Conservation (phyloP, 306 rosid species). For the Hippophae tibetana region DNA sequence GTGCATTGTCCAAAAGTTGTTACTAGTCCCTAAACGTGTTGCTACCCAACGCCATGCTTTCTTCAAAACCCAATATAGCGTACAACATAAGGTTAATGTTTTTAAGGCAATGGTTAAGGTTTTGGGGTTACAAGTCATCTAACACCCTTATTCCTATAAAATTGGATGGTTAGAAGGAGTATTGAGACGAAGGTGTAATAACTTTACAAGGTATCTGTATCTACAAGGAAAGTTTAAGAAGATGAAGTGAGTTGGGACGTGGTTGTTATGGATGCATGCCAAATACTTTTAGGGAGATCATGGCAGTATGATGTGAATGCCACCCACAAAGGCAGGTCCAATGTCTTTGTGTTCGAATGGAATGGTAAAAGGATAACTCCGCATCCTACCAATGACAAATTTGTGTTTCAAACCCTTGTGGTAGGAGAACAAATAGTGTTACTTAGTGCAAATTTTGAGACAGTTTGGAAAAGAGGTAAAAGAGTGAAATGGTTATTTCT, state of each 20-base stretch:
- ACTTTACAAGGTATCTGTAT: not conserved
- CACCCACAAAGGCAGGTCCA: not conserved
- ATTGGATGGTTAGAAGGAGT: not conserved
- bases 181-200: not conserved
- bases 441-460: too few species aligned
- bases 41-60: too few species aligned
- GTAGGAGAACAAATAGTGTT: too few species aligned
- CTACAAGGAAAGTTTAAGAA: not conserved
- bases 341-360: not conserved
- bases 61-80: not conserved
- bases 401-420: too few species aligned
- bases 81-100: not conserved
- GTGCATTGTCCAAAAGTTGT: too few species aligned
- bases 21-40: too few species aligned
- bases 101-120: too few species aligned
- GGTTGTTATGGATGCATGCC: not conserved
- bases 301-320: not conserved
- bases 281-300: not conserved
- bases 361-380: not conserved
- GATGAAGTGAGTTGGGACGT: not conserved
- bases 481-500: too few species aligned
- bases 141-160: not conserved
- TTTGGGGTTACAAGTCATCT: not conserved
- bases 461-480: too few species aligned
- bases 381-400: not conserved